Evolutionary conservation across 2,329 filamentous ascomycete genomes (phyloP), one percentile per base, ranked within the genome.

Genomic region (Xylariaceae sp.): DNA sequence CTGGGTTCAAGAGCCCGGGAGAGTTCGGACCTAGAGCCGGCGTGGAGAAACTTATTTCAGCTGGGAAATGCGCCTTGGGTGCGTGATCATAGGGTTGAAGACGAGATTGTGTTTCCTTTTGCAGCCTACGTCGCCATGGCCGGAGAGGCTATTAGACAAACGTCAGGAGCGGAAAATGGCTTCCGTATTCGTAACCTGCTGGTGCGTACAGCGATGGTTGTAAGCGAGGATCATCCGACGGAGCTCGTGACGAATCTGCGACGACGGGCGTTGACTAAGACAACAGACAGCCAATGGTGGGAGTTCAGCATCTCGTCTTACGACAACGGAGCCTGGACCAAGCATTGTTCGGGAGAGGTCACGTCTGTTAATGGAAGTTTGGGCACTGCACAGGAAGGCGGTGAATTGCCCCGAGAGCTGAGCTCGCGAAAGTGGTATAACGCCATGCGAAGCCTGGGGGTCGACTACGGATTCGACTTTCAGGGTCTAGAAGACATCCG

Each of bases 61-160:
- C 39, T 67, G 1, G 58, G 62, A 5, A 66, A 71, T 45, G 34
- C 68, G 10, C 60, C 68, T 5, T 75, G 72, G 73, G 50, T 74
- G 7, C 39, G 49, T 3, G 66, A 74, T 49, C 72, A 76, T 41
- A 43, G 34, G 29, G 41, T 70, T 2, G 54, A 56, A 1, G 49
- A 47, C 2, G 60, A 68, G n/a, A 57, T 72, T 2, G 71, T 73
- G 22, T 57, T 63, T 26, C 72, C 73, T 0, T 64, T 52, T 6
- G 66, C 72, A 1, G 70, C 63, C 0, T 74, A 71, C 53, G 21
- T 72, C 1, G 59, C 65, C 4, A 71, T 75, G 65, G 69, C 66
- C 2, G 65, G 71, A 2, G 72, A 74, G 56, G 72, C 72, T 5
- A 60, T 67, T 6, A 59, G 55, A 16, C 67, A 72, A 47, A 9